Conservation (phyloP, 1,139 yeast genomes). For the Pichia sp. region DNA sequence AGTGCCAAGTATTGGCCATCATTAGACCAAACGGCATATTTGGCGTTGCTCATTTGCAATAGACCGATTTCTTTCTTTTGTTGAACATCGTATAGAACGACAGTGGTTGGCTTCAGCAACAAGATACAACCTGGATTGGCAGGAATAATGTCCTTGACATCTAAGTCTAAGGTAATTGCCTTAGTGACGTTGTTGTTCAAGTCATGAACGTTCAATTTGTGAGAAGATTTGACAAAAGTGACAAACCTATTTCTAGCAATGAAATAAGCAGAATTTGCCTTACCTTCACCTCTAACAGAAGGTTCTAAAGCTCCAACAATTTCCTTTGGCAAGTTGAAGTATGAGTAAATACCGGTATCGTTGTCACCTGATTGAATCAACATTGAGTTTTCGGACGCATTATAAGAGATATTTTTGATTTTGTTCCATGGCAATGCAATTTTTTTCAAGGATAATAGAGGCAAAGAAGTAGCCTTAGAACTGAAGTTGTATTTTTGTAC, state of each 20-base stretch:
- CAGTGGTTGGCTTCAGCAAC: conserved; percentile 65
- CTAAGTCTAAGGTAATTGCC: conserved; percentile 67
- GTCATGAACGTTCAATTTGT: conserved; percentile 76
- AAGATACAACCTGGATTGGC: conserved; percentile 85
- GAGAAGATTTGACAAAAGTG: conserved; percentile 61
- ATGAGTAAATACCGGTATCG: conserved; percentile 60
- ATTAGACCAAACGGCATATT: conserved; percentile 83
- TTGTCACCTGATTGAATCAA: conserved; percentile 77
- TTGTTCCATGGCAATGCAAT: conserved; percentile 85
- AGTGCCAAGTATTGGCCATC: conserved; percentile 88
- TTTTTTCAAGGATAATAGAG: conserved; percentile 78
- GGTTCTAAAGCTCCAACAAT: conserved; percentile 93
- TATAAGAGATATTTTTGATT: conserved; percentile 79
- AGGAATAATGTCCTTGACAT: conserved; percentile 65
- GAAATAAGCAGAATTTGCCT: conserved; percentile 81
- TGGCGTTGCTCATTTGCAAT: conserved; percentile 70
- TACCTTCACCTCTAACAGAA: conserved; percentile 69
- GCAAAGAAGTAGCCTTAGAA: conserved; percentile 55
- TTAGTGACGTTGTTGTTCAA: conserved; percentile 78
- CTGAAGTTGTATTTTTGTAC: conserved; percentile 73
- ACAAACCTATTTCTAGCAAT: conserved; percentile 94
- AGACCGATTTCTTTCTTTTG: conserved; percentile 78
- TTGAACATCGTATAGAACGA: conserved; percentile 85
- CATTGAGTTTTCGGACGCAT: conserved; percentile 86
- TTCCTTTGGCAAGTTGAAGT: conserved; percentile 77